Conservation (phyloP, 1,284 basidiomycete species). For the Leccinum pachyderme region DNA sequence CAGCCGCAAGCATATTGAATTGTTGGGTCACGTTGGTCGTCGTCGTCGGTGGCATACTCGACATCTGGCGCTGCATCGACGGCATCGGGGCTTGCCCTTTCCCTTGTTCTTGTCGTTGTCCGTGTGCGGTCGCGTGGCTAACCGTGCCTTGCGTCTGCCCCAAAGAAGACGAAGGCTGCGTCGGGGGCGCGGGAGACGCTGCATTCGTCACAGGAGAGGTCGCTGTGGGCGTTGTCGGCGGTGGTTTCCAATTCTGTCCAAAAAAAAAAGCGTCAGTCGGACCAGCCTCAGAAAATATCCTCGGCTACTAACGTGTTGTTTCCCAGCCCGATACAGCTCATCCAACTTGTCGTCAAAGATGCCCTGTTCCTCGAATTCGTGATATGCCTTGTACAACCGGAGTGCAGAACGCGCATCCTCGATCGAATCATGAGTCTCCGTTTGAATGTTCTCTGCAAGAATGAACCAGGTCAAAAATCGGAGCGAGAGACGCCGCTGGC, state of each 20-base stretch:
- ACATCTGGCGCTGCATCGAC: neutral
- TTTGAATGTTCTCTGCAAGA: conserved; percentile 89
- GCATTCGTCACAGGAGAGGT: neutral
- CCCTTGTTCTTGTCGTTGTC: neutral
- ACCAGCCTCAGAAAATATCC: neutral
- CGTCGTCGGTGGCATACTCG: conserved; percentile 3
- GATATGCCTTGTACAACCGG: conserved; percentile 83
- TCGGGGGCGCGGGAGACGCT: neutral
- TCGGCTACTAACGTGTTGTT: conserved; percentile 57
- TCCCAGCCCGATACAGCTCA: conserved; percentile 71
- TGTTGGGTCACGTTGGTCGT: conserved; percentile 9
- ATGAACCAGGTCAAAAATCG: conserved; percentile 95
- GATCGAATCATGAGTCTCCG: conserved; percentile 93
- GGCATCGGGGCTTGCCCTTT: neutral
- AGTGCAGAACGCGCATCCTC: conserved; percentile 92
- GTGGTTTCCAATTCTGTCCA: conserved; percentile 59
- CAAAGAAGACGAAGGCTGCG: neutral
- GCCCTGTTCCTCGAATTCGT: conserved; percentile 73
- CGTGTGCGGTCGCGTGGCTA: neutral
- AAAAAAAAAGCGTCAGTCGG: neutral
- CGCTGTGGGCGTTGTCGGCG: conserved; percentile 29
- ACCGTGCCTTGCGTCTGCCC: neutral
- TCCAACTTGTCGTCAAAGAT: conserved; percentile 89
- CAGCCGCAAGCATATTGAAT: conserved; percentile 27
- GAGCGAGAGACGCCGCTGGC: conserved; percentile 88